These are phyloP conservation scores for Miamiensis avidus DNA, from an alignment of 169 alveolate species.

Conservation along the genomic window DNA sequence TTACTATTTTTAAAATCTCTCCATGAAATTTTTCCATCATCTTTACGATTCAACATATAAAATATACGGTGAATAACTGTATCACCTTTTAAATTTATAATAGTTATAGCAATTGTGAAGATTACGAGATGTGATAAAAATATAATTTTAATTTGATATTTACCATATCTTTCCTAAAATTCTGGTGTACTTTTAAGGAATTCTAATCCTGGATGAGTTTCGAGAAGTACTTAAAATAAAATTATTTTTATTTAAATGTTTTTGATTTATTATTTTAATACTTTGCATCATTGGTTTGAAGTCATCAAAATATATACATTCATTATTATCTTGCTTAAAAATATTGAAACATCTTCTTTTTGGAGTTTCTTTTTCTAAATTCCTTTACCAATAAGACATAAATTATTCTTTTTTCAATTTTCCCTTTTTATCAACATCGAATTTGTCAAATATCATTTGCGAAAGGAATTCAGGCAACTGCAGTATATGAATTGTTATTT, in stretches of 20 bases:
- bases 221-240: constrained; percentile 46
- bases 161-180: constrained; percentile 76
- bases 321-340: constrained; percentile 58
- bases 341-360: constrained; percentile 68
- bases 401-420: constrained; percentile 62
- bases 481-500: constrained; percentile 56
- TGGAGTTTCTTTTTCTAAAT: constrained; percentile 56
- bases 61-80: constrained; percentile 85
- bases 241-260: neutral
- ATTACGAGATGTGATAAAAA: too few species aligned
- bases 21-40: constrained; percentile 77
- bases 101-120: neutral
- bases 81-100: constrained; percentile 39
- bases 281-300: constrained; percentile 75
- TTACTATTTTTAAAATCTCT: constrained; percentile 81
- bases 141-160: too few species aligned
- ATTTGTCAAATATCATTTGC: constrained; percentile 46
- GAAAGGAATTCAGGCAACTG: constrained; percentile 68
- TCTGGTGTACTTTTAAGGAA: constrained; percentile 78
- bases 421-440: constrained; percentile 61
- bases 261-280: neutral
- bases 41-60: constrained; percentile 73
- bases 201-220: constrained; percentile 80
- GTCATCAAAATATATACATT: constrained; percentile 65
- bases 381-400: constrained; percentile 60